Conservation (phyloP, 2,329 filamentous ascomycete genomes). For the Colletotrichum sojae region DNA sequence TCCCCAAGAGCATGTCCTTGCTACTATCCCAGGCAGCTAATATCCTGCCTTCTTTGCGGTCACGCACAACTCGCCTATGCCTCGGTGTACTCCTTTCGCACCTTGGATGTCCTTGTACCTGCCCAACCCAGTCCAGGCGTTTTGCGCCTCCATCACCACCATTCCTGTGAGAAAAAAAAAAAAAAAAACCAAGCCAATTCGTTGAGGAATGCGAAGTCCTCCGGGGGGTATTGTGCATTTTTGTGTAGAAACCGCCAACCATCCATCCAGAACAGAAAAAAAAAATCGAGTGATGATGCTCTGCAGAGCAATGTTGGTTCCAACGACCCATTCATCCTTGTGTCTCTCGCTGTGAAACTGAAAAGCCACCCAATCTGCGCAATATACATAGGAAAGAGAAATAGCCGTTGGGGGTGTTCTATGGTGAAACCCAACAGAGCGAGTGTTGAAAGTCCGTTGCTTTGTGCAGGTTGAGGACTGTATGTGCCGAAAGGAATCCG, state of each 20-base stretch:
- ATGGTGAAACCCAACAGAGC: conserved; percentile 12
- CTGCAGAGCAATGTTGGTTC: conserved; percentile 5
- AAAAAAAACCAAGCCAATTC: conserved; percentile 35
- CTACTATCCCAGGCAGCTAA: too few species aligned
- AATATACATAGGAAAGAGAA: conserved; percentile 29
- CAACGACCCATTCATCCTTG: conserved; percentile 5
- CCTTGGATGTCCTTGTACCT: neutral
- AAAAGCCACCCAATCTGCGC: conserved; percentile 8
- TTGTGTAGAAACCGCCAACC: conserved; percentile 37
- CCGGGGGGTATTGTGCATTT: conserved; percentile 41
- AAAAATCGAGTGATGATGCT: conserved; percentile 33
- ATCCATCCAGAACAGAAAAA: conserved; percentile 28
- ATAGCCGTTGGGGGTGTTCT: conserved; percentile 7
- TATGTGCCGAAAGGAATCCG: conserved; percentile 36
- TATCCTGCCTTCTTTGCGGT: too few species aligned
- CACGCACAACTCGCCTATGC: neutral
- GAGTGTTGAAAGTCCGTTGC: conserved; percentile 20
- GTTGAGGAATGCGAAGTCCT: conserved; percentile 33
- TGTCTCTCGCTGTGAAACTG: conserved; percentile 32
- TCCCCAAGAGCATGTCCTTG: too few species aligned
- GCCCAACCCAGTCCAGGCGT: conserved; percentile 4
- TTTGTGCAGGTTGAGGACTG: conserved; percentile 28
- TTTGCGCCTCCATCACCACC: conserved; percentile 20
- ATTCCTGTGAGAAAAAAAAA: conserved; percentile 8
- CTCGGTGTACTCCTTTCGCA: neutral